Evolutionary conservation across 208 protist species (phyloP).

Genomic region (Crithidia brevicula): DNA sequence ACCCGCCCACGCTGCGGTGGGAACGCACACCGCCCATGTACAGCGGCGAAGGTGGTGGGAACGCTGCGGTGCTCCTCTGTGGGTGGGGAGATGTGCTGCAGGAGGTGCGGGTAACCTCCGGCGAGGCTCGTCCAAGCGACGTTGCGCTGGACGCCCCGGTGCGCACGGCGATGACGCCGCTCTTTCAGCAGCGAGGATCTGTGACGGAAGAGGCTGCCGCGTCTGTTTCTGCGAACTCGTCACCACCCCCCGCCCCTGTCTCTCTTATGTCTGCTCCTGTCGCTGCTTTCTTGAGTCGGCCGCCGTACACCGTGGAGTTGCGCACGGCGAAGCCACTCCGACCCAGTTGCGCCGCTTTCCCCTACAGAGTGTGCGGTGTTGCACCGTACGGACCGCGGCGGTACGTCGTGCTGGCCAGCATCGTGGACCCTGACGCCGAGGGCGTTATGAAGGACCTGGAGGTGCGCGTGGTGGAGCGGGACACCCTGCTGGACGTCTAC

Average conservation of each 20-base stretch:
- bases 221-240: not conserved
- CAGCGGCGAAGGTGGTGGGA: not conserved
- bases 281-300: not conserved
- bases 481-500: conserved; percentile 50
- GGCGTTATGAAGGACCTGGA: conserved; percentile 59
- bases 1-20: conserved; percentile 63
- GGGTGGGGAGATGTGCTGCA: conserved; percentile 79
- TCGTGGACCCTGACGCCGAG: conserved; percentile 36
- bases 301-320: conserved; percentile 9
- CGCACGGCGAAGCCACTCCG: conserved; percentile 24
- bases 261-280: not conserved
- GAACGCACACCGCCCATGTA: conserved; percentile 13
- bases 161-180: not conserved
- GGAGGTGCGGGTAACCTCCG: conserved; percentile 36
- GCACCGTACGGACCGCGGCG: conserved; percentile 54
- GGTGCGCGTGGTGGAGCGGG: conserved; percentile 72
- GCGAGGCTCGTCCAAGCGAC: not conserved
- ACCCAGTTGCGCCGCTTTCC: conserved; percentile 30
- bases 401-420: conserved; percentile 57
- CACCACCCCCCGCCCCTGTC: not conserved
- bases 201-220: not conserved
- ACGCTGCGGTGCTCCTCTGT: conserved; percentile 38
- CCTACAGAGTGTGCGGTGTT: conserved; percentile 70
- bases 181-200: conserved; percentile 4
- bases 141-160: not conserved